Conservation (phyloP, 2,329 filamentous ascomycete species). For the Ceratocystis variospora region DNA sequence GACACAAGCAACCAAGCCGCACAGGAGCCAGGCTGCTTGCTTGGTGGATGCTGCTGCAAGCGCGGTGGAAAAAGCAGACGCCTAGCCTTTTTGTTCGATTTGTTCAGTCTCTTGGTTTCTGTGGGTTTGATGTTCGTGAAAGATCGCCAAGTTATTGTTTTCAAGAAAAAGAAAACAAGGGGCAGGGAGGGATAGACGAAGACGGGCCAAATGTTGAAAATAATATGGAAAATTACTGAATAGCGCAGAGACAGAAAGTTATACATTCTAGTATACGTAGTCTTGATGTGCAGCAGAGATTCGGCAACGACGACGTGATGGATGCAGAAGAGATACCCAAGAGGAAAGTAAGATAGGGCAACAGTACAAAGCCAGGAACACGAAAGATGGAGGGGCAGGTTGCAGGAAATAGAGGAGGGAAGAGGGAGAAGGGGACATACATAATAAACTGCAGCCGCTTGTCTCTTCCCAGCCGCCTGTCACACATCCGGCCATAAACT, state of each 20-base stretch:
- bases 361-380: not conserved
- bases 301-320: too few relatives aligned
- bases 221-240: not conserved
- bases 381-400: not conserved
- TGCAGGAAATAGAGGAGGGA: not conserved
- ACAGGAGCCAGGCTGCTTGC: not conserved
- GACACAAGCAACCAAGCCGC: constrained; percentile 1
- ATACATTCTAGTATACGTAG: not conserved
- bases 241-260: constrained; percentile 5
- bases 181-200: not conserved
- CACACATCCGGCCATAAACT: not conserved
- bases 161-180: not conserved
- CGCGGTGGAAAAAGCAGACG: not conserved
- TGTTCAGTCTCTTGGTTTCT: not conserved
- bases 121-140: not conserved
- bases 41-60: not conserved
- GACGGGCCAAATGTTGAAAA: not conserved
- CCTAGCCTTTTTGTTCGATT: too few relatives aligned
- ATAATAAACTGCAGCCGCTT: not conserved
- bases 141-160: not conserved
- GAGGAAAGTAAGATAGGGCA: not conserved
- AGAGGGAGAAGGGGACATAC: not conserved
- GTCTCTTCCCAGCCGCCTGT: not conserved
- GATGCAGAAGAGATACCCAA: not conserved
- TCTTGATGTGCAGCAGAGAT: not conserved